These are phyloP conservation scores for Fusarium longipes DNA, from an alignment of 2,329 filamentous ascomycete species.

Conservation along the genomic window DNA sequence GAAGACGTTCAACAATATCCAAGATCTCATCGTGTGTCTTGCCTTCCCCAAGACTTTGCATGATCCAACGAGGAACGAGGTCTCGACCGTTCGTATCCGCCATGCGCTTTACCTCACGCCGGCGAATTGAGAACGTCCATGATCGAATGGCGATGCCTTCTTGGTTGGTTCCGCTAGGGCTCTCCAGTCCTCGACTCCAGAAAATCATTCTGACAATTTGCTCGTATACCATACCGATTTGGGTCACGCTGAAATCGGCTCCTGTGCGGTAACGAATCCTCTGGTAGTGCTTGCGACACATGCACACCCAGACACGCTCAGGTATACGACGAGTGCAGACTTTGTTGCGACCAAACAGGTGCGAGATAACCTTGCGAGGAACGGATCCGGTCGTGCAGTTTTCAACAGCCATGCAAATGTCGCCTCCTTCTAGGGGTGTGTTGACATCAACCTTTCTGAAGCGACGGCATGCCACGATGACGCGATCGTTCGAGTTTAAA, in stretches of 20 bases:
- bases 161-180: slow-evolving; percentile 42
- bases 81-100: slow-evolving; percentile 48
- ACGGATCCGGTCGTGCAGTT: slow-evolving; percentile 70
- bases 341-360: slow-evolving; percentile 88
- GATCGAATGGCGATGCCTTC: slow-evolving; percentile 50
- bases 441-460: slow-evolving; percentile 32
- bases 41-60: slow-evolving; percentile 57
- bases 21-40: slow-evolving; percentile 62
- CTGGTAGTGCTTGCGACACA: slow-evolving; percentile 87
- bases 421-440: slow-evolving; percentile 42
- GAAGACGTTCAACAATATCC: slow-evolving; percentile 59
- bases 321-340: slow-evolving; percentile 78
- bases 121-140: slow-evolving; percentile 73
- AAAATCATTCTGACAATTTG: slow-evolving; percentile 71
- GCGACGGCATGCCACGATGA: slow-evolving; percentile 35
- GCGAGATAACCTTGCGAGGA: slow-evolving; percentile 80
- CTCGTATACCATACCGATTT: slow-evolving; percentile 71
- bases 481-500: slow-evolving; percentile 31
- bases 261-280: slow-evolving; percentile 76
- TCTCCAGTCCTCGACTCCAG: slow-evolving; percentile 68
- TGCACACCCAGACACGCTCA: slow-evolving; percentile 76
- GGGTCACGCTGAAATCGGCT: slow-evolving; percentile 68
- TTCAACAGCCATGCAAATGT: slow-evolving; percentile 65
- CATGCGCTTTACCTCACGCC: slow-evolving; percentile 71
- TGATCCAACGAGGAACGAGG: slow-evolving; percentile 57